phyloP scores from a whole-genome alignment of 2,329 filamentous ascomycete species.

The Arthrobotrys pseudoclavata region DNA sequence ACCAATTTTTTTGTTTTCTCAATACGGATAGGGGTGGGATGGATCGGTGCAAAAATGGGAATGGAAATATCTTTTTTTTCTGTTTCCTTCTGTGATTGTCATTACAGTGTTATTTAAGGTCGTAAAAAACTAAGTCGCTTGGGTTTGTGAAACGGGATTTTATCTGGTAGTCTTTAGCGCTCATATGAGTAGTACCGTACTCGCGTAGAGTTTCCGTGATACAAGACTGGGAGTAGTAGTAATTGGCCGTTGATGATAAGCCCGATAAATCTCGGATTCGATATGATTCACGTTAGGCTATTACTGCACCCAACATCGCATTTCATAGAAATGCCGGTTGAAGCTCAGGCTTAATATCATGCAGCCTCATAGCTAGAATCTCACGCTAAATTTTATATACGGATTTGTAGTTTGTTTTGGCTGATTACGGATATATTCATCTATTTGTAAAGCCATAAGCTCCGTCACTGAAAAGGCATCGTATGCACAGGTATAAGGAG shows the following conservation, averaged over 20 bases:
- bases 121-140: neutral
- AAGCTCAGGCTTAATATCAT: no score
- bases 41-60: conserved; percentile 11
- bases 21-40: conserved; percentile 1
- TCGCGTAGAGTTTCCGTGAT: no score
- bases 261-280: no score
- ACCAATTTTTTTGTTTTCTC: neutral
- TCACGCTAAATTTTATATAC: neutral
- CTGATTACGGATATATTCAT: conserved; percentile 30
- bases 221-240: no score
- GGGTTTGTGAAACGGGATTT: neutral
- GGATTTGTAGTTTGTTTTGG: neutral
- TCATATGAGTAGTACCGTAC: no score
- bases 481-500: conserved; percentile 13
- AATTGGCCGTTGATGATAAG: no score
- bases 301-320: no score
- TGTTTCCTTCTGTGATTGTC: neutral
- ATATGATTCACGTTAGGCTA: no score
- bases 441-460: conserved; percentile 10
- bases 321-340: no score
- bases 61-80: conserved; percentile 11
- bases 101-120: neutral
- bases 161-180: no score
- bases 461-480: neutral
- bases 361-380: no score